A percentile compares a stretch with the other conserved stretches of the same genome.
Evolutionary conservation across 257 asterid species (phyloP).

Genomic region (Eucommia ulmoides): DNA sequence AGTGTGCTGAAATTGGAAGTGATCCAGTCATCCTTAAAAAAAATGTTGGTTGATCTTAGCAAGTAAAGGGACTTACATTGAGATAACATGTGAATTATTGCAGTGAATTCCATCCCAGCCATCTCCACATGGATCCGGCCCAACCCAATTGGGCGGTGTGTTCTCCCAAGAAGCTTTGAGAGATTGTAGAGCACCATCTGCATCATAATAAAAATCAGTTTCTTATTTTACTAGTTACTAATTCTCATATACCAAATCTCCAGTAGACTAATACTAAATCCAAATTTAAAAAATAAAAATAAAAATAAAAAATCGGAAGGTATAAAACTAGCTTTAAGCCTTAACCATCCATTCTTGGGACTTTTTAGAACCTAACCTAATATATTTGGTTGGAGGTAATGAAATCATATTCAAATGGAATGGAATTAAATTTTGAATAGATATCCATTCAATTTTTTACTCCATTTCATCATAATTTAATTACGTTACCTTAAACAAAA

Average conservation of each 20-base stretch:
- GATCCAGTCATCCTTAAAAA: conserved; percentile 2
- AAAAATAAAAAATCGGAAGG: not conserved
- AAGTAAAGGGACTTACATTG: conserved; percentile 36
- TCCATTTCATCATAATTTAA: not conserved
- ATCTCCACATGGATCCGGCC: conserved; percentile 70
- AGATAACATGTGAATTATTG: conserved; percentile 41
- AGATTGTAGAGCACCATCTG: conserved; percentile 64
- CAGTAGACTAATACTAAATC: not conserved
- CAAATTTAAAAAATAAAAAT: not conserved
- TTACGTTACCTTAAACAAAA: not conserved
- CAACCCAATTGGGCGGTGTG: conserved; percentile 82
- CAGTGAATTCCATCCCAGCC: conserved; percentile 73
- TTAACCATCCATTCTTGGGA: no score
- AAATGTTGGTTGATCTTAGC: no score
- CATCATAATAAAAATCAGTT: conserved; percentile 3
- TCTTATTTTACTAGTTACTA: not conserved
- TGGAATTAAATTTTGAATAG: no score
- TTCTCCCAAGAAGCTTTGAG: conserved; percentile 59
- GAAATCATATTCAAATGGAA: no score
- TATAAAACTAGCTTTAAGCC: not conserved
- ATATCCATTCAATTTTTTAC: no score
- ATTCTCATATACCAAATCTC: not conserved
- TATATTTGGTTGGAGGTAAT: no score
- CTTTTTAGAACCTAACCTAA: not conserved
- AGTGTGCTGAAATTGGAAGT: conserved; percentile 33